phyloP scores from a whole-genome alignment of 768 basidiomycete species.

The Lentinula edodes region DNA sequence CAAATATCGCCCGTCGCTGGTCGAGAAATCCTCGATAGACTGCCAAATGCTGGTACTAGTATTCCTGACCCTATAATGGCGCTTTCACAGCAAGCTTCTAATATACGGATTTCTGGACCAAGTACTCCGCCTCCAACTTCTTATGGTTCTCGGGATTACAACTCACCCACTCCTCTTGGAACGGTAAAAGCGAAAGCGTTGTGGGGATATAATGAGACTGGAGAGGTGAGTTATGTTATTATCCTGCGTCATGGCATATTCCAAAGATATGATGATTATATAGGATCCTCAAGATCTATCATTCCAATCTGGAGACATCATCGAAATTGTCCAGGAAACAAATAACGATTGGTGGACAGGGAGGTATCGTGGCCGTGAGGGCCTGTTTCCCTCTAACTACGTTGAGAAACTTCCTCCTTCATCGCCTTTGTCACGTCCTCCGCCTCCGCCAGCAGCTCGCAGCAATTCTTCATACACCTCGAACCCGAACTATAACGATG shows the following conservation, averaged over 20 bases:
- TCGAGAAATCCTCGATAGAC: constrained; percentile 29
- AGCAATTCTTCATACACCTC: neutral
- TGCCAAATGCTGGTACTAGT: neutral
- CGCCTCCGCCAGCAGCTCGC: constrained; percentile 9
- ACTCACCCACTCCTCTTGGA: constrained; percentile 13
- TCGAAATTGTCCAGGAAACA: constrained; percentile 75
- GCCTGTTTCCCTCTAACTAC: constrained; percentile 74
- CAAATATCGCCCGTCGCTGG: constrained; percentile 48
- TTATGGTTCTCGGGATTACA: neutral
- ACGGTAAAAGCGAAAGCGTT: constrained; percentile 44
- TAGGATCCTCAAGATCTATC: constrained; percentile 79
- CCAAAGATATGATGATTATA: neutral
- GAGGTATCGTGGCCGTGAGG: constrained; percentile 52
- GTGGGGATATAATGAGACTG: constrained; percentile 65
- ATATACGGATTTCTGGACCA: constrained; percentile 9
- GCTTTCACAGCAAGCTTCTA: constrained; percentile 14
- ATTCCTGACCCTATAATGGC: constrained; percentile 4
- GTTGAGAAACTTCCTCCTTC: constrained; percentile 48
- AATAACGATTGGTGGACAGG: constrained; percentile 91
- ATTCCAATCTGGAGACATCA: constrained; percentile 68
- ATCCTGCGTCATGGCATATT: constrained; percentile 3
- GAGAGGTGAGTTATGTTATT: constrained; percentile 29
- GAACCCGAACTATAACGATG: constrained; percentile 10
- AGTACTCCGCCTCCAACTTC: constrained; percentile 13
- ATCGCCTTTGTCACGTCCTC: constrained; percentile 17